Evolutionary conservation across 2,329 filamentous ascomycete genomes (phyloP).

Genomic region (Sclerotinia glacialis): DNA sequence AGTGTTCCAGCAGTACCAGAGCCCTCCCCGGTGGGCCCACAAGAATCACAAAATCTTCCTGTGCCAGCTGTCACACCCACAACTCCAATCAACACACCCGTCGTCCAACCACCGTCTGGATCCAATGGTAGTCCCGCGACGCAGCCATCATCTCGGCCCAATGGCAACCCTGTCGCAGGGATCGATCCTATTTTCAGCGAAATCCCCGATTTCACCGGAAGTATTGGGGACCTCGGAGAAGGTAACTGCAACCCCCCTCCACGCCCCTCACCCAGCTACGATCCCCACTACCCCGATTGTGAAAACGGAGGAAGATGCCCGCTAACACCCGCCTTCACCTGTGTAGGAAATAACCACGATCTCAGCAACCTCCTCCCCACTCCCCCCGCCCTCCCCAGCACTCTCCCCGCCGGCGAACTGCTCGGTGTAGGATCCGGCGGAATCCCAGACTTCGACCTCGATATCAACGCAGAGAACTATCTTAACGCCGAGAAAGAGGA

Average conservation of each 20-base stretch:
- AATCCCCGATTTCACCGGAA: not conserved
- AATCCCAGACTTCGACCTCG: not conserved
- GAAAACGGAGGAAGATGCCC: not conserved
- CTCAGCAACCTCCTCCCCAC: not conserved
- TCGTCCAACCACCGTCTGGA: no score
- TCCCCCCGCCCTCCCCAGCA: not conserved
- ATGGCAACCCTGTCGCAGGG: not conserved
- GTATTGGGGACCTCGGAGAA: not conserved
- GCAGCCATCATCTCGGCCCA: not conserved
- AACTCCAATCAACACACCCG: not conserved
- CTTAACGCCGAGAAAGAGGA: not conserved
- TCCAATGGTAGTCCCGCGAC: not conserved
- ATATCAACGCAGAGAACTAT: not conserved
- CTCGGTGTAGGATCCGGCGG: slow-evolving; percentile 4
- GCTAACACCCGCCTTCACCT: not conserved
- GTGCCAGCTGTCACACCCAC: not conserved
- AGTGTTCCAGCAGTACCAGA: not conserved
- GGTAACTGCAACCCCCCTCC: slow-evolving; percentile 5
- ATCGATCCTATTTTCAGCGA: not conserved
- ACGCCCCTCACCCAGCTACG: not conserved
- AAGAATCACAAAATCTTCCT: not conserved
- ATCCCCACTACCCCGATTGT: not conserved
- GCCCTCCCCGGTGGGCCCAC: not conserved
- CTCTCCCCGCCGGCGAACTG: not conserved
- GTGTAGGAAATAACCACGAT: not conserved